A percentile compares a stretch with the other conserved stretches of the same genome.
These are phyloP conservation scores for Yarrowia keelungensis DNA, from an alignment of 805 yeast genomes.

Conservation along the genomic window DNA sequence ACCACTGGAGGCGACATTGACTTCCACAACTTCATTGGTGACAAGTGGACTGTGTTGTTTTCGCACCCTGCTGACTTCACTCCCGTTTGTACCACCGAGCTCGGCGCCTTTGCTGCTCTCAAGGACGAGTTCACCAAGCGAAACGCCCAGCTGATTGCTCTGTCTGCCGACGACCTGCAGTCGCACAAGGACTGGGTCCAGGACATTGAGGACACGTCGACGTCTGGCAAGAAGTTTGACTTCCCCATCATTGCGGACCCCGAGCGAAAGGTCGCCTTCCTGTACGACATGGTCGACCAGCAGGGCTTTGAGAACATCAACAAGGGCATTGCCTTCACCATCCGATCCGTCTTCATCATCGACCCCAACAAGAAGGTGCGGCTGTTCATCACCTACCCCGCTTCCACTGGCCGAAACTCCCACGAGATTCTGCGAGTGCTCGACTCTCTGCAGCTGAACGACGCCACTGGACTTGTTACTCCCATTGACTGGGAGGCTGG, in stretches of 20 bases:
- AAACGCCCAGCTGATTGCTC: constrained; percentile 85
- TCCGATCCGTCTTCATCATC: constrained; percentile 89
- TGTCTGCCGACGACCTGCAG: constrained; percentile 83
- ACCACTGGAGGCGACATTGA: constrained; percentile 83
- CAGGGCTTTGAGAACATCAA: constrained; percentile 76
- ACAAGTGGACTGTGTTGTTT: constrained; percentile 86
- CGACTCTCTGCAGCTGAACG: constrained; percentile 80
- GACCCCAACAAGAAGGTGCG: constrained; percentile 91
- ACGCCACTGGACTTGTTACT: constrained; percentile 81
- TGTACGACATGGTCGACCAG: constrained; percentile 88
- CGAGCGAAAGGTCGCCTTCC: constrained; percentile 80
- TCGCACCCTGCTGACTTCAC: constrained; percentile 97
- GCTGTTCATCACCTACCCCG: constrained; percentile 86
- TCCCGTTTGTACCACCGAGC: constrained; percentile 95
- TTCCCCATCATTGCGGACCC: constrained; percentile 94
- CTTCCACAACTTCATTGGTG: constrained; percentile 86
- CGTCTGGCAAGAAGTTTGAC: constrained; percentile 69
- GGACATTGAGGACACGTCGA: constrained; percentile 85
- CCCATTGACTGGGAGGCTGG: constrained; percentile 93
- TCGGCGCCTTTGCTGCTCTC: constrained; percentile 90
- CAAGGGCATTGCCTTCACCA: constrained; percentile 80
- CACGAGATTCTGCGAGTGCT: constrained; percentile 89
- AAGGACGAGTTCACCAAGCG: constrained; percentile 88
- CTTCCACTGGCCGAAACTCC: constrained; percentile 93
- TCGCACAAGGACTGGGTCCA: constrained; percentile 85